Base-by-base conservation (phyloP, 176 grass and related monocot genomes). In the Triticum dicoccoides region DNA sequence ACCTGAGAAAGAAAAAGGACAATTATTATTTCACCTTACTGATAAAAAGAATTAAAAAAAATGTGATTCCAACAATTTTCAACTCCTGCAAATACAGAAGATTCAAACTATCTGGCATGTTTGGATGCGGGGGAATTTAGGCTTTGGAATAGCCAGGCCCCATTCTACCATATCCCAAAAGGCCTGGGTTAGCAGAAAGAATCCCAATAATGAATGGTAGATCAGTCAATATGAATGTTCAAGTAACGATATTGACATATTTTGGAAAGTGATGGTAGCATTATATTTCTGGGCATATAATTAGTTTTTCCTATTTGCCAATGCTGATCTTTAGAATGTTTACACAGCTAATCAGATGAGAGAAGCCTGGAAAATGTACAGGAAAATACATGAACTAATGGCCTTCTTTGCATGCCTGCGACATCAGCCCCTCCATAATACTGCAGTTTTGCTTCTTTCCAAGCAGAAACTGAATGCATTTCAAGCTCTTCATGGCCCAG, bases 401-500 rank as follows among this genome's bases (percentile, higher is more conserved):
- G 81, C 58, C 88, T 93, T 85, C 88, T 90, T 54, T 87, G 84
- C 27, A 82, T 61, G 39, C 62, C 72, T 78, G 58, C 59, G 61
- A 84, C 86, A 83, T 90, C 83, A 76, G 74, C 10, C 5, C 62
- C 73, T 24, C 76, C 78, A 83, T 83, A 88, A 58, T 62, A 82
- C 65, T 83, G 85, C 32, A 93, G 30, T 80, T 93, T 93, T 82
- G 79, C 91, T 83, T 93, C 88, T 88, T 93, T 93, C 91, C 91
- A 93, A 78, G 74, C 82, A 83, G 86, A 82, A 80, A 93, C 76
- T 20, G 91, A 87, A 83, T 93, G 91, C 88, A 93, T 93, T 86
- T 93, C 91, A 59, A 93, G 79, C 59, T 93, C 91, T 73, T 93
- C 88, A 83, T 88, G 86, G 51, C 82, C 85, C 38, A 93, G 86